Conservation (phyloP, 2,329 filamentous ascomycete genomes). For the Hymenoscyphus occultus region DNA sequence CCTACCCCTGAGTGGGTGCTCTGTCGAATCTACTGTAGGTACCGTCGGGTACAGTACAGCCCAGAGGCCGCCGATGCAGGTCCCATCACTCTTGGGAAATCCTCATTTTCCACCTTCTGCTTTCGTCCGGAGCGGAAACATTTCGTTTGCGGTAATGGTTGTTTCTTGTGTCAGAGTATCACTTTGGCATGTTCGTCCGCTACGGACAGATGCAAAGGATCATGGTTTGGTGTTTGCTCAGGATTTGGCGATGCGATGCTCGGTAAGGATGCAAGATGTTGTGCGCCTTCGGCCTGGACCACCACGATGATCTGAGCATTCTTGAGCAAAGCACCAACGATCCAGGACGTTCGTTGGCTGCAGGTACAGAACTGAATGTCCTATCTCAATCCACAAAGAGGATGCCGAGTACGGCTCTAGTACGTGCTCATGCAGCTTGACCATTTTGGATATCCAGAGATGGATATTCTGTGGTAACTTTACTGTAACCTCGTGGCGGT, state of each 20-base stretch:
- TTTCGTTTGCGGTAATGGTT: conserved; percentile 2
- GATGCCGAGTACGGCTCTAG: neutral
- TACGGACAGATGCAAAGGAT: neutral
- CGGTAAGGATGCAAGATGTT: conserved; percentile 2
- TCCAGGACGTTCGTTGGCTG: neutral
- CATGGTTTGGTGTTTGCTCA: conserved; percentile 3
- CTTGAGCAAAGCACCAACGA: neutral
- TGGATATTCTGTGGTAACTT: neutral
- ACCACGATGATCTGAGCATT: neutral
- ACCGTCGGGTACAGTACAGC: neutral
- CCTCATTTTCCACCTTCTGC: conserved; percentile 8
- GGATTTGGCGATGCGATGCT: neutral
- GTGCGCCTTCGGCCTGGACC: conserved; percentile 9
- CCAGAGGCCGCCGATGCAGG: conserved; percentile 12
- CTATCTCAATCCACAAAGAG: neutral
- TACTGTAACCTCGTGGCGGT: neutral
- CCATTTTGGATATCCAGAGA: neutral
- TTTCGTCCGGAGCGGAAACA: conserved; percentile 6
- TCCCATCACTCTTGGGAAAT: conserved; percentile 11
- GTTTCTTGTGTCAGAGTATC: conserved; percentile 8
- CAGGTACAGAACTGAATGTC: neutral
- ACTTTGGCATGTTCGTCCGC: neutral
- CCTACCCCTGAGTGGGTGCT: neutral
- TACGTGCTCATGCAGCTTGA: conserved; percentile 9
- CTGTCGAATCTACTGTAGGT: no score